Evolutionary conservation across 257 asterid genomes (phyloP).

Genomic region (Lycium ferocissimum): DNA sequence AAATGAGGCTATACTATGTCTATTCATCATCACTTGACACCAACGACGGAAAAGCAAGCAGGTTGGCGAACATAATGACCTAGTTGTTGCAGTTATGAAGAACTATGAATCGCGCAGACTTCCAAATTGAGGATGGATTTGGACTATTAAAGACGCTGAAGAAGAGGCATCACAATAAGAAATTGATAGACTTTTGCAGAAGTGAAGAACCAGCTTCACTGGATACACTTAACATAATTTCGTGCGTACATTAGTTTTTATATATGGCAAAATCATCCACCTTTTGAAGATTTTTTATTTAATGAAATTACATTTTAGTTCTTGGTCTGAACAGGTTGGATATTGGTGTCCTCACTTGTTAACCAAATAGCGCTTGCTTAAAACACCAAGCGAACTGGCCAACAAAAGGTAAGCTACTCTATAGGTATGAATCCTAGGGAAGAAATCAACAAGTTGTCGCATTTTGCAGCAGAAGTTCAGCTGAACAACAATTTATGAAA

Average conservation of each 20-base stretch:
- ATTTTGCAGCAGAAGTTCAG: neutral
- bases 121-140: neutral
- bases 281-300: too few relatives aligned
- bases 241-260: too few relatives aligned
- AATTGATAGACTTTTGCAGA: too few relatives aligned
- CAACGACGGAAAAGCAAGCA: neutral
- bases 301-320: too few relatives aligned
- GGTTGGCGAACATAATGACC: neutral
- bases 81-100: constrained; percentile 5
- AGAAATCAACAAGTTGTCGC: neutral
- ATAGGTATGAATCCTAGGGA: neutral
- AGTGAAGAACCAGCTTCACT: too few relatives aligned
- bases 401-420: neutral
- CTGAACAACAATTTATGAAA: neutral
- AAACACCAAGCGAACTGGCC: neutral
- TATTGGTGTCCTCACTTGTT: neutral
- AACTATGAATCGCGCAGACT: neutral
- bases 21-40: neutral
- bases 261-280: too few relatives aligned
- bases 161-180: too few relatives aligned
- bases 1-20: neutral
- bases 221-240: too few relatives aligned
- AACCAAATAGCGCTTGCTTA: neutral
- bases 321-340: neutral
- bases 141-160: too few relatives aligned